Evolutionary conservation across 2,329 filamentous ascomycete species (phyloP).

Genomic region (Davidsoniella virescens): DNA sequence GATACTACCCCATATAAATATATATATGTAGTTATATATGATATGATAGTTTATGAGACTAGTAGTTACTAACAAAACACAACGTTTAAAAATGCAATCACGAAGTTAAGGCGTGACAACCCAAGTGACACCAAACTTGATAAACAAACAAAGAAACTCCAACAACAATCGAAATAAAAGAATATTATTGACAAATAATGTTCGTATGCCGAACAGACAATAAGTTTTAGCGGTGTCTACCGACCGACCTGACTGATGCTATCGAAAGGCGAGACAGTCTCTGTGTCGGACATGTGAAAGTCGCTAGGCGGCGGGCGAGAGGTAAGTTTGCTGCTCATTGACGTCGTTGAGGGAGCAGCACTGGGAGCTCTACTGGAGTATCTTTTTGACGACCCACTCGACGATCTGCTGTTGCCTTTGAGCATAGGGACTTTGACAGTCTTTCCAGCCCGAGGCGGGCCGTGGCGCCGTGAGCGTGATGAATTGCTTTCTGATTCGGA

Average conservation of each 20-base stretch:
- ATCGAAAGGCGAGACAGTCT: constrained; percentile 41
- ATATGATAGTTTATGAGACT: no score
- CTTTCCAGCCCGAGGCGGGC: neutral
- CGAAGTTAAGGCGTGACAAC: no score
- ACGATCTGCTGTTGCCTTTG: constrained; percentile 4
- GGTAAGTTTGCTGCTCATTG: constrained; percentile 19
- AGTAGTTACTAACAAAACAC: no score
- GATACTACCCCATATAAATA: no score
- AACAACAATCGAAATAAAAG: no score
- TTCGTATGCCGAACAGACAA: neutral
- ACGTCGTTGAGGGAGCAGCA: constrained; percentile 1
- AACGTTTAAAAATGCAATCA: no score
- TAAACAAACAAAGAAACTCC: no score
- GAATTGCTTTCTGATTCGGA: neutral
- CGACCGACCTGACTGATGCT: constrained; percentile 45
- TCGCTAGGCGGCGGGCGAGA: constrained; percentile 26
- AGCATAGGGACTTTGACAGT: neutral
- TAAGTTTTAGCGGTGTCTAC: neutral
- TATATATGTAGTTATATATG: no score
- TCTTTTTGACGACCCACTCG: neutral
- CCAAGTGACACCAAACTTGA: no score
- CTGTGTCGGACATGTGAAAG: constrained; percentile 26
- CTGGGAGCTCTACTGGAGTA: constrained; percentile 1
- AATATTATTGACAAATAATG: no score
- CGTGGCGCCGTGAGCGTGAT: neutral